phyloP scores from a whole-genome alignment of 2,329 filamentous ascomycete species.

The Cylindrodendrum hubeiense region DNA sequence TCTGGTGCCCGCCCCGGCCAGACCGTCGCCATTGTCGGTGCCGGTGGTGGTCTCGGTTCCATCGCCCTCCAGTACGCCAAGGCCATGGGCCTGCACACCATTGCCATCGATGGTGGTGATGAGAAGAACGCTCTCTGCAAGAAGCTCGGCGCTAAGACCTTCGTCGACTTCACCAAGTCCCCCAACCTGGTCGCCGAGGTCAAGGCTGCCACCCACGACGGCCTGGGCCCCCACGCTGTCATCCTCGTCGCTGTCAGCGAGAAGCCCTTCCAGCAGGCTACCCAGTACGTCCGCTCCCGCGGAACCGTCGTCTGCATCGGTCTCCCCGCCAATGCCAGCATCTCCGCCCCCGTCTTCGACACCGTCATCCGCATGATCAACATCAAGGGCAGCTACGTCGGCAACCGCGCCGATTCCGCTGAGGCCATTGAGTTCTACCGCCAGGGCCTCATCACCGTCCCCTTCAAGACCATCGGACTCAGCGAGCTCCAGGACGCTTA shows the following conservation, averaged over 20 bases:
- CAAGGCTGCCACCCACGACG: conserved; percentile 82
- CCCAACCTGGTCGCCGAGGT: conserved; percentile 88
- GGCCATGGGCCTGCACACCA: conserved; percentile 85
- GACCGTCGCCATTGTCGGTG: conserved; percentile 86
- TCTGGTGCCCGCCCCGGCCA: conserved; percentile 80
- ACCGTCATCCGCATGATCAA: conserved; percentile 90
- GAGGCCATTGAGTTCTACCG: conserved; percentile 94
- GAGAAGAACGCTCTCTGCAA: conserved; percentile 82
- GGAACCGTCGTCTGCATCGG: conserved; percentile 92
- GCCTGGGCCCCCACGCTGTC: conserved; percentile 88
- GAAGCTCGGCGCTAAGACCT: conserved; percentile 77
- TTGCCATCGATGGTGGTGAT: conserved; percentile 86
- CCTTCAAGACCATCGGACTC: conserved; percentile 87
- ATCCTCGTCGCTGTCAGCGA: conserved; percentile 88
- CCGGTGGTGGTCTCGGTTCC: conserved; percentile 84
- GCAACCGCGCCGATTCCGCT: conserved; percentile 87
- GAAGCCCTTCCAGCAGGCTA: conserved; percentile 95
- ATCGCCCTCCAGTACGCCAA: conserved; percentile 88
- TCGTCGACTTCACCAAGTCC: conserved; percentile 83
- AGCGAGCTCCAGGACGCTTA: conserved; percentile 86
- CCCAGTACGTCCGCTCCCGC: conserved; percentile 85
- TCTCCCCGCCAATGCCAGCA: conserved; percentile 82
- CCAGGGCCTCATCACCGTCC: conserved; percentile 85
- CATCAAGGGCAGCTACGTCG: conserved; percentile 95
- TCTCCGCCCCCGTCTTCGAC: conserved; percentile 89